Base-by-base conservation (phyloP, 176 grass and related monocot genomes). In the Cenchrus purpureus region DNA sequence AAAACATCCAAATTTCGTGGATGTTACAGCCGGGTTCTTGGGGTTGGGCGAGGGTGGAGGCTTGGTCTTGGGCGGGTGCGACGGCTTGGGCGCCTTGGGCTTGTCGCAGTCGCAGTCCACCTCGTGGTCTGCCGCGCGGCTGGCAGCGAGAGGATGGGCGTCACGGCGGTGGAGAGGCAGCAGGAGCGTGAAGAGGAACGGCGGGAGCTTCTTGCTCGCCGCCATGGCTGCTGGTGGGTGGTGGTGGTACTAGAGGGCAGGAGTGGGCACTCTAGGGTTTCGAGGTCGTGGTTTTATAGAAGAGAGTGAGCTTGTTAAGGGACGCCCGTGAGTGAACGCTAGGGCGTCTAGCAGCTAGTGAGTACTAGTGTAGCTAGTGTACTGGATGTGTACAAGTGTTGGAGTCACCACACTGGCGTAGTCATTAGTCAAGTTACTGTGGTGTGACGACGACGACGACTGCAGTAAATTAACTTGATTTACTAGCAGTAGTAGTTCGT, bases 141-240 rank as follows among this genome's bases (percentile, higher is more conserved):
- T 10, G 71, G 25, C 71, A 74, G 71, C 49, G 80, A 52, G 58
- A 94, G 76, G 70, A 89, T 89, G 76, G 85, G 71, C 1, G 86
- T 19, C 17, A 86, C 64, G 55, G 91, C 78, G 45, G 92, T 77
- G 75, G 92, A 86, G 83, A 95, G 62, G 84, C 56, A 98, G 89
- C 76, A 98, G 46, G 7, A 95, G 48, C 49, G 91, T 90, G 31
- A 98, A 63, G 37, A 98, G 77, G 79, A 95, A 65, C 12, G 85
- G 76, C 5, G 13, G 48, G 85, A 78, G 62, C 64, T 85, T 86
- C 58, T 81, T 92, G 80, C 74, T 81, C 16, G 84, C 78, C 74
- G 77, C 92, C 95, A 98, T 98, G 83, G 92, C 68, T 53, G 52
- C 29, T 67, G 50, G 17, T 2, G 1, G 11, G 11, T 48, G 4